A percentile compares a stretch with the other conserved stretches of the same genome.
phyloP scores from a whole-genome alignment of 495 filamentous ascomycete species.

The Aspergillus cristatus region DNA sequence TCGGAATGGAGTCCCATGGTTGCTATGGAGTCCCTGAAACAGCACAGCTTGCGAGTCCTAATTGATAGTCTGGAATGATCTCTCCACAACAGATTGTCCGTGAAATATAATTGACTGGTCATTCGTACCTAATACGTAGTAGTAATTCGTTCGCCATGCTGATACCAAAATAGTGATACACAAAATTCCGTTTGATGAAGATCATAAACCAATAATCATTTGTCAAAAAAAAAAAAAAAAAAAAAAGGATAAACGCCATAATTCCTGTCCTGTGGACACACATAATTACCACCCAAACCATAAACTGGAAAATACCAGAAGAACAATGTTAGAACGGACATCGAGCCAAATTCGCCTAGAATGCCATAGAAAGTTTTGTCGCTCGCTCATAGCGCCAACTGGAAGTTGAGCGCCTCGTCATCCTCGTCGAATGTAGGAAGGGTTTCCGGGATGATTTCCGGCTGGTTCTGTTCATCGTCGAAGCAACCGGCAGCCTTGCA shows the following conservation, averaged over 20 bases:
- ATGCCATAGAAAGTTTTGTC: neutral
- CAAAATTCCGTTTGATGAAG: too few species aligned
- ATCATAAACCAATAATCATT: too few species aligned
- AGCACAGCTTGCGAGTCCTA: conserved; percentile 14
- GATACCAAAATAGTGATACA: too few species aligned
- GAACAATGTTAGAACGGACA: conserved; percentile 8
- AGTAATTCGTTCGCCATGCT: conserved; percentile 3
- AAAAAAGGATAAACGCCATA: neutral
- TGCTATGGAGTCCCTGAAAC: conserved; percentile 19
- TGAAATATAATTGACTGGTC: neutral
- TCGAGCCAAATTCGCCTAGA: conserved; percentile 2
- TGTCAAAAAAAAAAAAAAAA: neutral
- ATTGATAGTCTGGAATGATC: too few species aligned
- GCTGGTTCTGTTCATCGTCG: conserved; percentile 17
- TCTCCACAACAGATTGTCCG: too few species aligned
- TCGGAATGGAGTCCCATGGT: conserved; percentile 3
- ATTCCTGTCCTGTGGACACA: neutral
- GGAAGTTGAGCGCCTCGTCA: conserved; percentile 34
- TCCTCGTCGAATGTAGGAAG: conserved; percentile 32
- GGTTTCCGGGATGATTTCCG: conserved; percentile 16
- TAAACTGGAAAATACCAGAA: conserved; percentile 4
- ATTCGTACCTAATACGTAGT: conserved; percentile 14
- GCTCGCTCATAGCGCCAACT: conserved; percentile 29
- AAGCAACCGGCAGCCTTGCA: conserved; percentile 32
- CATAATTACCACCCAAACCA: neutral